phyloP scores from a whole-genome alignment of 352 stramenopile genomes.

The Phytopythium litorale region DNA sequence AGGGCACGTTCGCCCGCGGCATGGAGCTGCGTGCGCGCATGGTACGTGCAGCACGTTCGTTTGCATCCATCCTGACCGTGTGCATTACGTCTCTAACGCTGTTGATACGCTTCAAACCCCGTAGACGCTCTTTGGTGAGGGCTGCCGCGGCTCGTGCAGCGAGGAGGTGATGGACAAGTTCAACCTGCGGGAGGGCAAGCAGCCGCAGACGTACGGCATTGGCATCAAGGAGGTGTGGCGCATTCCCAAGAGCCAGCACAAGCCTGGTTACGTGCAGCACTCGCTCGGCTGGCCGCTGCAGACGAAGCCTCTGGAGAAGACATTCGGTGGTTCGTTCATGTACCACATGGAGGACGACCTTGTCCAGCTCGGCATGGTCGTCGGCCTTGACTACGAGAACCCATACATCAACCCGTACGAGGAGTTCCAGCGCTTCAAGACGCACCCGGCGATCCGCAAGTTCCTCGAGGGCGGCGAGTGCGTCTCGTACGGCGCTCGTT shows the following conservation, averaged over 20 bases:
- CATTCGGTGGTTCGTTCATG: constrained; percentile 98
- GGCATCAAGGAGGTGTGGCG: constrained; percentile 98
- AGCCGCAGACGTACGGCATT: constrained; percentile 97
- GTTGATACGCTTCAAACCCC: constrained; percentile 16
- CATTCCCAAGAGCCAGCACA: constrained; percentile 92
- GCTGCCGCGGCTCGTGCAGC: constrained; percentile 95
- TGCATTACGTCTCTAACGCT: not conserved
- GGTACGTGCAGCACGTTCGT: constrained; percentile 19
- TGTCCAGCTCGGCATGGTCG: constrained; percentile 94
- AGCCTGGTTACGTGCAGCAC: constrained; percentile 96
- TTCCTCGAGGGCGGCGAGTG: constrained; percentile 96
- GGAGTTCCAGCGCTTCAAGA: constrained; percentile 99
- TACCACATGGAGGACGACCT: constrained; percentile 98
- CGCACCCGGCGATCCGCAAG: constrained; percentile 91
- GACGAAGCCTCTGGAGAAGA: constrained; percentile 88
- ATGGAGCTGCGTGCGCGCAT: constrained; percentile 95
- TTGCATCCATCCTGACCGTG: not conserved
- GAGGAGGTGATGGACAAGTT: constrained; percentile 97
- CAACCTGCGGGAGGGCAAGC: constrained; percentile 86
- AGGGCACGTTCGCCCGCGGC: constrained; percentile 96
- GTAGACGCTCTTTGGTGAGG: constrained; percentile 97
- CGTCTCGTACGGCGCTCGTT: constrained; percentile 96
- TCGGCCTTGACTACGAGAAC: constrained; percentile 99
- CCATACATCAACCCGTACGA: constrained; percentile 99
- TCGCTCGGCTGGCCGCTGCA: constrained; percentile 98